Percentiles rank a stretch among this genome's conserved stretches.
These are phyloP conservation scores for Leptomonas pyrrhocoris DNA, from an alignment of 208 protist genomes.

Conservation along the genomic window DNA sequence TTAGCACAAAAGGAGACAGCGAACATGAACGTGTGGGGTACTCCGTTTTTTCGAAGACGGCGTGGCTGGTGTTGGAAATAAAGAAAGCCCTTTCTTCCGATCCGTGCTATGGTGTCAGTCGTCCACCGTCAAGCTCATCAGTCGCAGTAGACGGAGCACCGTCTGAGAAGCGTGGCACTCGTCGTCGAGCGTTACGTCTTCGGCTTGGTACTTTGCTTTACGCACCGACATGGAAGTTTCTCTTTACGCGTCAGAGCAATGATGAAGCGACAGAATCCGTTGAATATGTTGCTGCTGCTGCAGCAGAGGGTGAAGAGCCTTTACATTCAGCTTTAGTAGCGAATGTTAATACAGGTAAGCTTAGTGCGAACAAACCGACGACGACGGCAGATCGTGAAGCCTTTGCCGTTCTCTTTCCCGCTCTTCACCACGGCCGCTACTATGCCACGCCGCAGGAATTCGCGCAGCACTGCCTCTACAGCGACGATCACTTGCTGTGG, in stretches of 20 bases:
- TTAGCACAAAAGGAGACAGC: neutral
- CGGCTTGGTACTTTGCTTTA: slow-evolving; percentile 5
- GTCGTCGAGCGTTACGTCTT: neutral
- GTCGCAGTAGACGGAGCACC: no score
- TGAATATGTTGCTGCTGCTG: no score
- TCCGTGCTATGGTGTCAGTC: neutral
- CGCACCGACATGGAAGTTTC: slow-evolving; percentile 8
- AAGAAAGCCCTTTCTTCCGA: neutral
- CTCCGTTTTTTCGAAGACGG: neutral
- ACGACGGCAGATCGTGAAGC: slow-evolving; percentile 52
- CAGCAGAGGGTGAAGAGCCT: neutral
- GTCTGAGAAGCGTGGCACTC: no score
- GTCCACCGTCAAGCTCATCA: neutral
- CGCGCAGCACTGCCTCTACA: slow-evolving; percentile 53
- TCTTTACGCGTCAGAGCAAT: slow-evolving; percentile 6
- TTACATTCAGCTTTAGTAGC: neutral
- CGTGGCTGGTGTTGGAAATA: slow-evolving; percentile 10
- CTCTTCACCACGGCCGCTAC: slow-evolving; percentile 56
- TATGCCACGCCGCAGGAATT: slow-evolving; percentile 52
- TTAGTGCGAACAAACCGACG: neutral
- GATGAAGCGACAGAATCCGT: no score
- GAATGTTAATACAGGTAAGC: no score
- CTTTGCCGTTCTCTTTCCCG: slow-evolving; percentile 65
- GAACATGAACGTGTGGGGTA: neutral
- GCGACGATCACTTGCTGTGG: slow-evolving; percentile 60